Base-by-base conservation (phyloP, 345 rosid genomes). In the Excoecaria cochinchinensis region DNA sequence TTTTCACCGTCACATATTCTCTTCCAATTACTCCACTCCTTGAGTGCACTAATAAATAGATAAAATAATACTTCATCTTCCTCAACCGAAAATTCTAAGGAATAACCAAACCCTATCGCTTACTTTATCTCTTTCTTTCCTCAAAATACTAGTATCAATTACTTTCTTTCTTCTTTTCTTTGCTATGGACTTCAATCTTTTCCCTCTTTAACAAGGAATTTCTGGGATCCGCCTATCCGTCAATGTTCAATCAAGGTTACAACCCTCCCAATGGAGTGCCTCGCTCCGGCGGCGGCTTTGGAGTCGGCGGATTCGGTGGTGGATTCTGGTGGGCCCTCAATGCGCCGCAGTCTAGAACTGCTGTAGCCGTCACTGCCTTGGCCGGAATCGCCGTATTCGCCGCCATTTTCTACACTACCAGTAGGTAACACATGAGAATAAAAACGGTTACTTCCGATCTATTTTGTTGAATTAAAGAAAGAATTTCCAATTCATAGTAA, bases 381-480 rank as follows among this genome's bases (percentile, higher is more conserved):
- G 87, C 89, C 44, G 89, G 87, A 36, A 65, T 83, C 71, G 83
- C 69, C 19, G 21, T 87, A 25, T 22, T 82, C 31, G 87, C 87
- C 52, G 87, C 87, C 46, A 36, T 86, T 61, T 74, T 84, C 80
- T 85, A 67, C 87, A 80, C 89, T 12, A 46, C 79, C 42, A 67
- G 79, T 81, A 82, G 91, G 87, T 84, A 82, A 75, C 65, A 31
- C 15, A 31, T 56, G 25, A 22, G 59, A 25, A 52, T 6, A 15
- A 3, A 52, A 14, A 14, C 19, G 2, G 17, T 52, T 52, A 5
- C n/a, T 15, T 52, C n/a, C n/a, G 19, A 52, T 52, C 16, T 52
- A 17, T 56, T 44, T 44, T 6, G 10, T 1, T 44, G 8, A 44
- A 44, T 8, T 8, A 6, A 44, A 44, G 48, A 44, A 44, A 44